A percentile compares a stretch with the other conserved stretches of the same genome.
Evolutionary conservation across 2,329 filamentous ascomycete genomes (phyloP).

Genomic region (Fusarium sp.): DNA sequence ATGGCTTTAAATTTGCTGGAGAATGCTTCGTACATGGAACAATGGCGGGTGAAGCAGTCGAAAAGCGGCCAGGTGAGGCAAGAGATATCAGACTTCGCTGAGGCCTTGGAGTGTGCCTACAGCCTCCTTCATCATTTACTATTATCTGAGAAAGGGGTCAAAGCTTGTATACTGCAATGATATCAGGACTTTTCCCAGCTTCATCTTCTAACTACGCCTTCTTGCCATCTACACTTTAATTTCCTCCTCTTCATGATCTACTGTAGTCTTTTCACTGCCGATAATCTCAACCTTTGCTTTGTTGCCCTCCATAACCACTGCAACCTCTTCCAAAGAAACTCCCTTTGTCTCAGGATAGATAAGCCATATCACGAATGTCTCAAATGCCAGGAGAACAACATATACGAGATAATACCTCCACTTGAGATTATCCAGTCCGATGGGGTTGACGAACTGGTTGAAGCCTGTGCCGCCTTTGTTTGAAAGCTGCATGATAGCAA

Average conservation of each 20-base stretch:
- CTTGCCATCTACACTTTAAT: neutral
- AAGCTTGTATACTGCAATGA: too few species aligned
- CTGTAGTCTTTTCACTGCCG: neutral
- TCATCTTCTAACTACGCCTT: too few species aligned
- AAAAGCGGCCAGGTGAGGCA: too few species aligned
- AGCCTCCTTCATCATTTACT: too few species aligned
- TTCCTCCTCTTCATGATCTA: neutral
- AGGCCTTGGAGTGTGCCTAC: too few species aligned
- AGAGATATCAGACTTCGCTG: too few species aligned
- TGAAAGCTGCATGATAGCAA: constrained; percentile 39
- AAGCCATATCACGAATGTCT: constrained; percentile 35
- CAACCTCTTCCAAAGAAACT: constrained; percentile 27
- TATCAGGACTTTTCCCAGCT: too few species aligned
- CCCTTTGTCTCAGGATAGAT: constrained; percentile 28
- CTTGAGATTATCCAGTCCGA: constrained; percentile 25
- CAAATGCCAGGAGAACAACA: constrained; percentile 21
- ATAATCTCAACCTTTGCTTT: constrained; percentile 23
- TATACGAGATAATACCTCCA: constrained; percentile 44
- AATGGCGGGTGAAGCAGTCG: too few species aligned
- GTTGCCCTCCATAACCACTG: constrained; percentile 24
- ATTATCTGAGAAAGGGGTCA: too few species aligned
- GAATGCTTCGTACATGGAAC: too few species aligned
- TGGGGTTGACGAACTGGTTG: constrained; percentile 42
- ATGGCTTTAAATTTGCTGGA: too few species aligned
- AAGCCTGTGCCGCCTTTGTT: constrained; percentile 35